A percentile compares a stretch with the other conserved stretches of the same genome.
phyloP scores from a whole-genome alignment of 768 basidiomycete species.

The Russula virescens region DNA sequence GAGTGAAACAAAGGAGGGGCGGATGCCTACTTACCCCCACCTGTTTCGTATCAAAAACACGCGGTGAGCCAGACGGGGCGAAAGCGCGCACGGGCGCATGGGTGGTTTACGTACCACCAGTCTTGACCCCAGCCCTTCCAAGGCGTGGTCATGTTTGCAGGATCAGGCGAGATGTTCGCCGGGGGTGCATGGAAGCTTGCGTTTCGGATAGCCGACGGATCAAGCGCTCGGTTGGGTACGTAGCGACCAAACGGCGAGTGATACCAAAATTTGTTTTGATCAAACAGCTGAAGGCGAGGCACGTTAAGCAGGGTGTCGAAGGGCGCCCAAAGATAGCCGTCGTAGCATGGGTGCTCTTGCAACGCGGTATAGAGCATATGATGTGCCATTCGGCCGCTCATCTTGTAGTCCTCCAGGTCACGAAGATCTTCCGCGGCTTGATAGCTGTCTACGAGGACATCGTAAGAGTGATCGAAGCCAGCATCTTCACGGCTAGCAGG shows the following conservation, averaged over 20 bases:
- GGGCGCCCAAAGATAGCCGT: slow-evolving; percentile 49
- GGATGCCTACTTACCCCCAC: slow-evolving; percentile 26
- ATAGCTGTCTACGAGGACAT: slow-evolving; percentile 45
- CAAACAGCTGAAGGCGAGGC: slow-evolving; percentile 42
- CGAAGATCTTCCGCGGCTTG: slow-evolving; percentile 40
- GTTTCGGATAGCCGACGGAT: slow-evolving; percentile 20
- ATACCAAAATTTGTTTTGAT: slow-evolving; percentile 45
- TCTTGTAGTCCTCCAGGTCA: slow-evolving; percentile 34
- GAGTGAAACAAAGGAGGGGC: not conserved
- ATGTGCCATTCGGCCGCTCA: slow-evolving; percentile 48
- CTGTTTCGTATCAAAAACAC: slow-evolving; percentile 6
- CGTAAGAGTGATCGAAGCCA: slow-evolving; percentile 45
- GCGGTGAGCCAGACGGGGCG: not conserved
- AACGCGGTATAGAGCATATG: slow-evolving; percentile 49
- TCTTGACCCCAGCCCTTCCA: slow-evolving; percentile 39
- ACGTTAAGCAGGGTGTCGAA: slow-evolving; percentile 47
- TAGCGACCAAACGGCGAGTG: slow-evolving; percentile 43
- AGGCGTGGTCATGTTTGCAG: slow-evolving; percentile 35
- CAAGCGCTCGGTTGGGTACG: slow-evolving; percentile 37
- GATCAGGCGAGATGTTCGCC: slow-evolving; percentile 39
- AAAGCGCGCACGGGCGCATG: not conserved
- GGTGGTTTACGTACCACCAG: slow-evolving; percentile 38
- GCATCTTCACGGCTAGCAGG: slow-evolving; percentile 42
- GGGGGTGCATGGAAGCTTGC: slow-evolving; percentile 36
- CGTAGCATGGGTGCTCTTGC: slow-evolving; percentile 40